Conservation (phyloP, 2,329 filamentous ascomycete species). For the Bipolaris cookei region DNA sequence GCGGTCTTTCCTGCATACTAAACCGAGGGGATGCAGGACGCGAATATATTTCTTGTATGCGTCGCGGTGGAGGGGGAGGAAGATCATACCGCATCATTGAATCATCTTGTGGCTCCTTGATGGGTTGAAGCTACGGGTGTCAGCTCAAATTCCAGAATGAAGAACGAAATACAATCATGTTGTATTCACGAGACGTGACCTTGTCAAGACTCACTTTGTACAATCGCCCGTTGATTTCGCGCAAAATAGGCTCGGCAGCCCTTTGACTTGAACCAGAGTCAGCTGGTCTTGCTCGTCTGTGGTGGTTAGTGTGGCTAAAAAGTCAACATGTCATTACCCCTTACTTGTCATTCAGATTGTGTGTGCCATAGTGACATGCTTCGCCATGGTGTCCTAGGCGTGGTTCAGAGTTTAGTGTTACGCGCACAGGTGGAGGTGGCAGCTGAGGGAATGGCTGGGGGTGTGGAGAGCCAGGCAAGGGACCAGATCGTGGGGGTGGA, state of each 20-base stretch:
- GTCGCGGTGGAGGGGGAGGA: slow-evolving; percentile 15
- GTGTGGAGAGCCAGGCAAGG: slow-evolving; percentile 15
- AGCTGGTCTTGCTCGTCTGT: slow-evolving; percentile 24
- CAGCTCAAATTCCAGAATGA: slow-evolving; percentile 21
- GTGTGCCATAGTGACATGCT: slow-evolving; percentile 15
- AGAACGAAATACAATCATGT: slow-evolving; percentile 17
- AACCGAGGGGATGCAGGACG: slow-evolving; percentile 21
- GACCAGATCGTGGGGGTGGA: slow-evolving; percentile 14
- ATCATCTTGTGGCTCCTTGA: slow-evolving; percentile 24
- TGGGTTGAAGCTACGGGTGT: slow-evolving; percentile 40
- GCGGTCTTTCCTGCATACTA: slow-evolving; percentile 21
- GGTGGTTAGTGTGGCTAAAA: slow-evolving; percentile 19
- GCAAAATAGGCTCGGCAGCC: slow-evolving; percentile 26
- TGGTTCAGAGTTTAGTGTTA: slow-evolving; percentile 4
- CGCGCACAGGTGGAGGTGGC: slow-evolving; percentile 11
- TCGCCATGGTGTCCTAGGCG: slow-evolving; percentile 12
- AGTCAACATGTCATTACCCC: slow-evolving; percentile 8
- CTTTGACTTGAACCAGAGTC: slow-evolving; percentile 16
- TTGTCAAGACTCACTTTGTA: slow-evolving; percentile 43
- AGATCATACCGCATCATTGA: slow-evolving; percentile 26
- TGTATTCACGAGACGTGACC: slow-evolving; percentile 21
- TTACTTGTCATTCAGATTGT: slow-evolving; percentile 28
- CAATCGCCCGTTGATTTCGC: slow-evolving; percentile 38
- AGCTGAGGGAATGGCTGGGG: slow-evolving; percentile 13
- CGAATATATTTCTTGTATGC: slow-evolving; percentile 21